These are phyloP conservation scores for Phytophthora fragariae DNA, from an alignment of 352 stramenopile genomes.

Conservation along the genomic window DNA sequence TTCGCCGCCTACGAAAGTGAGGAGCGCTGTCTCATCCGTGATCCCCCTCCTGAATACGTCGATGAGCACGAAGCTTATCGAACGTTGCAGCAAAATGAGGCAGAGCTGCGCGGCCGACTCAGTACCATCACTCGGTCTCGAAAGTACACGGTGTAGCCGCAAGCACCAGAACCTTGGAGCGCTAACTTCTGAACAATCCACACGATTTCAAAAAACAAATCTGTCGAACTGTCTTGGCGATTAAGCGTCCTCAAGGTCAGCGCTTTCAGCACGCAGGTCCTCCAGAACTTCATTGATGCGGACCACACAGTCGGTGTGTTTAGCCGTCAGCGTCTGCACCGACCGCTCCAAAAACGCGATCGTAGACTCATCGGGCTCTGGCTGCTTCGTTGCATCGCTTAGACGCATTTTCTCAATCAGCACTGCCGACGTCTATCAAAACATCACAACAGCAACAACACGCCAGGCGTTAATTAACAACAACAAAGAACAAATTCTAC, in stretches of 20 bases:
- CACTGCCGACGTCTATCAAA: constrained; percentile 72
- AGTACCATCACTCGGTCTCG: constrained; percentile 51
- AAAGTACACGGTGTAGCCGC: constrained; percentile 22
- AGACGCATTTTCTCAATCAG: constrained; percentile 87
- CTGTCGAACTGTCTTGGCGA: constrained; percentile 1
- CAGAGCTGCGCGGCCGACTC: constrained; percentile 61
- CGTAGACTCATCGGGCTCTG: constrained; percentile 56
- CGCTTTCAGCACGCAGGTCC: constrained; percentile 63
- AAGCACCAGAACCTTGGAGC: neutral
- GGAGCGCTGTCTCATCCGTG: constrained; percentile 48
- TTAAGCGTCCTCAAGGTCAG: constrained; percentile 52
- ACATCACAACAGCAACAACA: neutral
- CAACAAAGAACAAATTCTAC: neutral
- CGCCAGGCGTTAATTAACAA: neutral
- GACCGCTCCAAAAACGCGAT: constrained; percentile 72
- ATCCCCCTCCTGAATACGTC: constrained; percentile 57
- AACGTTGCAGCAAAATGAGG: constrained; percentile 55
- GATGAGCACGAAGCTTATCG: constrained; percentile 54
- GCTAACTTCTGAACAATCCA: neutral
- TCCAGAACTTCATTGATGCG: constrained; percentile 85
- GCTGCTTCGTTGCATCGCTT: constrained; percentile 41
- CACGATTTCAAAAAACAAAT: neutral
- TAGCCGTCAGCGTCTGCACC: constrained; percentile 53
- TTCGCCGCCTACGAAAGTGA: constrained; percentile 63
- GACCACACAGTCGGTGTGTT: constrained; percentile 72